Percentiles rank a stretch among this genome's conserved stretches.
Evolutionary conservation across 441 rosid genomes (phyloP).

Genomic region (Metrosideros polymorpha): DNA sequence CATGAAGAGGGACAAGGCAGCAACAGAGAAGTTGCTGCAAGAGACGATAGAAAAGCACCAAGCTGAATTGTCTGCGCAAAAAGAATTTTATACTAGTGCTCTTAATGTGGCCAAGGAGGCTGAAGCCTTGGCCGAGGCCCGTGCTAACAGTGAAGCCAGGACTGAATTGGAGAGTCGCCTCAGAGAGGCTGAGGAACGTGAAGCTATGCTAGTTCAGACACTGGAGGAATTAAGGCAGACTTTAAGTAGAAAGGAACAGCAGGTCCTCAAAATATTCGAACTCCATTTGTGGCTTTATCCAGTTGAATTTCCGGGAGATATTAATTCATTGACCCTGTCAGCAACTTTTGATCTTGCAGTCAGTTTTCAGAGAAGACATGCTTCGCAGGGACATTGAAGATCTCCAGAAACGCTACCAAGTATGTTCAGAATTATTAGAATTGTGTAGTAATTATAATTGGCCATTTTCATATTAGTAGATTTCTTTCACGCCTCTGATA

Average conservation of each 20-base stretch:
- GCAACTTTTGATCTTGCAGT: slow-evolving; percentile 35
- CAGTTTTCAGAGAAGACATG: slow-evolving; percentile 74
- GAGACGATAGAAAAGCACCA: slow-evolving; percentile 97
- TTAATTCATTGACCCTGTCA: not conserved
- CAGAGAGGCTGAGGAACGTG: slow-evolving; percentile 90
- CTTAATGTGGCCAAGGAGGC: slow-evolving; percentile 95
- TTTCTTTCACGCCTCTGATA: not conserved
- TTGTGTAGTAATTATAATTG: not conserved
- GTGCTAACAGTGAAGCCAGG: slow-evolving; percentile 85
- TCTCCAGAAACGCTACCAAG: slow-evolving; percentile 92
- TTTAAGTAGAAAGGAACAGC: slow-evolving; percentile 86
- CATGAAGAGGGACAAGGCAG: slow-evolving; percentile 84
- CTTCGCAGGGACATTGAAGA: slow-evolving; percentile 74
- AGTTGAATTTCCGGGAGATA: not conserved
- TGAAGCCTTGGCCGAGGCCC: slow-evolving; percentile 88
- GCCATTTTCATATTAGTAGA: not conserved
- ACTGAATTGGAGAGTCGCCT: slow-evolving; percentile 77
- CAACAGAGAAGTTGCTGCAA: slow-evolving; percentile 88
- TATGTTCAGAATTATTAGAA: slow-evolving; percentile 14
- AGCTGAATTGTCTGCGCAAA: slow-evolving; percentile 73
- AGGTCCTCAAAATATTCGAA: slow-evolving; percentile 39
- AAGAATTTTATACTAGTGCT: slow-evolving; percentile 81
- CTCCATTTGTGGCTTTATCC: slow-evolving; percentile 1
- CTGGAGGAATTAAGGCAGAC: slow-evolving; percentile 94
- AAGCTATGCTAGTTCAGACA: slow-evolving; percentile 87